Base-by-base conservation (phyloP, 257 asterid genomes). In the Nemophila menziesii region DNA sequence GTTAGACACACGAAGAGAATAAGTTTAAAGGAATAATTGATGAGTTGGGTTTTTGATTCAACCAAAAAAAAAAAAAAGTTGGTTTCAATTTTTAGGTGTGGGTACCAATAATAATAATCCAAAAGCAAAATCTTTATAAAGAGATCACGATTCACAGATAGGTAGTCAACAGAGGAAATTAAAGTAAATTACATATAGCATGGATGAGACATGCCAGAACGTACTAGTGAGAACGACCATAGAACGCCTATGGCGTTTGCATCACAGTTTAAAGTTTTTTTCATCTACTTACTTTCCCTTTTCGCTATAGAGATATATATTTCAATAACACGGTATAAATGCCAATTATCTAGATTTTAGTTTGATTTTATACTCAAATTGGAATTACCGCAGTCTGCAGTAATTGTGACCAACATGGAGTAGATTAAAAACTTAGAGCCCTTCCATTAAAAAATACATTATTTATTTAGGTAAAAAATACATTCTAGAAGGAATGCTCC, bases 201-300 rank as follows among this genome's bases (percentile, higher is more conserved):
- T n/a, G n/a, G n/a, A n/a, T n/a, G n/a, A n/a, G n/a, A n/a, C n/a
- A n/a, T n/a, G n/a, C n/a, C n/a, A n/a, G n/a, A n/a, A 56, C 38
- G 39, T 38, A n/a, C n/a, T 48, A 45, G 48, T 52, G 70, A 68
- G 70, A 63, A 55, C 29, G 71, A 68, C 67, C 61, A 55, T 21
- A 49, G 66, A 63, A 48, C 39, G 57, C 63, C n/a, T 20, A 40
- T 29, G 55, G 60, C 53, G 56, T 54, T 27, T 46, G 66, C 51
- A 55, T 50, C 43, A 55, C 23, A 55, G 43, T 50, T 40, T 46
- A 55, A 60, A 64, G 43, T 49, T 47, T 29, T n/a, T n/a, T 43
- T 48, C 19, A 59, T 38, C 57, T 26, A 46, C n/a, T n/a, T n/a
- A n/a, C 56, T 55, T 50, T 11, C 72, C 42, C 60, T 60, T 61